Evolutionary conservation across 768 basidiomycete species (phyloP).

Genomic region (Termitomyces sp.): DNA sequence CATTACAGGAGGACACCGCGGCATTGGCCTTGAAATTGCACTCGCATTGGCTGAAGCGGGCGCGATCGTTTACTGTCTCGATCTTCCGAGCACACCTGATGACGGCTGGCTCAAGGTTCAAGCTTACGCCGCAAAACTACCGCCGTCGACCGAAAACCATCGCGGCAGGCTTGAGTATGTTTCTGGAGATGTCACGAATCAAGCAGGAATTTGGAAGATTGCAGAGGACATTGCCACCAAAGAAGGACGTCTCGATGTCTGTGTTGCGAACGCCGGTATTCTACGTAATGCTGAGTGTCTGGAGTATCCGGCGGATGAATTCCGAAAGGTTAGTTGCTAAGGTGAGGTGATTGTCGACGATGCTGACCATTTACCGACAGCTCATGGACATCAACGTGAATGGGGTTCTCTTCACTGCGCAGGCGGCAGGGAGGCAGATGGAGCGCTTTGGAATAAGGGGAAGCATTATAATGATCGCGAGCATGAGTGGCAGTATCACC

Average conservation of each 20-base stretch:
- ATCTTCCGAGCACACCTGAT: constrained; percentile 43
- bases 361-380: constrained; percentile 19
- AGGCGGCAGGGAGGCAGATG: constrained; percentile 58
- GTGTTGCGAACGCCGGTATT: constrained; percentile 64
- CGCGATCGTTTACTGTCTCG: constrained; percentile 50
- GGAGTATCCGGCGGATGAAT: constrained; percentile 51
- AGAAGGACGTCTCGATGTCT: constrained; percentile 60
- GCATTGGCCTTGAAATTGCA: constrained; percentile 47
- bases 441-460: constrained; percentile 38
- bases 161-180: constrained; percentile 40
- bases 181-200: constrained; percentile 51
- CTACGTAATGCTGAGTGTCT: constrained; percentile 42
- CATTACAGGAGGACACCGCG: constrained; percentile 48
- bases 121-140: constrained; percentile 33
- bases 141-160: constrained; percentile 14
- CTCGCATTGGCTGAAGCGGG: constrained; percentile 22
- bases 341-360: constrained; percentile 4
- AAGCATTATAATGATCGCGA: constrained; percentile 54
- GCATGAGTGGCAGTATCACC: constrained; percentile 57
- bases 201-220: constrained; percentile 37
- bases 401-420: constrained; percentile 53
- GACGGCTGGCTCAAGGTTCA: constrained; percentile 43
- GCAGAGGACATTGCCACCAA: constrained; percentile 47
- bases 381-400: constrained; percentile 58
- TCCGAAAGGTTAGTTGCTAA: constrained; percentile 38